Percentiles rank a stretch among this genome's conserved stretches.
phyloP scores from a whole-genome alignment of 805 yeast genomes.

The Saturnispora diversa region DNA sequence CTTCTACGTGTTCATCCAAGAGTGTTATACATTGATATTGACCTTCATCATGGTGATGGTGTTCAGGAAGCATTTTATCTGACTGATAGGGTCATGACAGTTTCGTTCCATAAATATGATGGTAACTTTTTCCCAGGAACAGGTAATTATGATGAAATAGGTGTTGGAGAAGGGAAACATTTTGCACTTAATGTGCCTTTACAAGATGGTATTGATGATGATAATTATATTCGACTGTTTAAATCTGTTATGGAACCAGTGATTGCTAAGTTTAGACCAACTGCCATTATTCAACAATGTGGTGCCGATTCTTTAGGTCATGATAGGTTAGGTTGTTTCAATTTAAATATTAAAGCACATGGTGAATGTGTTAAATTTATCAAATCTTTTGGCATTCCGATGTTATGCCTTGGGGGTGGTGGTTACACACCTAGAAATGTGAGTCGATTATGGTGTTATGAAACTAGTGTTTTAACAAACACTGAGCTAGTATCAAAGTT shows the following conservation, averaged over 20 bases:
- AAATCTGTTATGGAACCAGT: constrained; percentile 87
- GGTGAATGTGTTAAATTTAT: constrained; percentile 91
- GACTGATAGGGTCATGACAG: constrained; percentile 94
- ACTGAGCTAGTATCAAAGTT: constrained; percentile 67
- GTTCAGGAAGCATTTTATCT: constrained; percentile 95
- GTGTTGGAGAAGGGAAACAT: constrained; percentile 82
- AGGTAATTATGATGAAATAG: constrained; percentile 83
- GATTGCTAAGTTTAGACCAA: constrained; percentile 85
- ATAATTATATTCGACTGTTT: constrained; percentile 63
- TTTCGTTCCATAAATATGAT: constrained; percentile 85
- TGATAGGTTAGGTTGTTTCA: constrained; percentile 91
- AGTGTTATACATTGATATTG: constrained; percentile 88
- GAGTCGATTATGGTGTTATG: constrained; percentile 91
- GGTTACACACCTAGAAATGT: constrained; percentile 97
- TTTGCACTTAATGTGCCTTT: constrained; percentile 87
- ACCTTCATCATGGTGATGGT: constrained; percentile 96
- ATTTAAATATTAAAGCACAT: constrained; percentile 84
- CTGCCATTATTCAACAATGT: constrained; percentile 91
- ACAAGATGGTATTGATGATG: constrained; percentile 94
- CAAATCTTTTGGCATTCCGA: constrained; percentile 82
- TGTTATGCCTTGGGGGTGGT: constrained; percentile 93
- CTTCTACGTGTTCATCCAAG: constrained; percentile 83
- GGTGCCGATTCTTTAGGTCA: constrained; percentile 96
- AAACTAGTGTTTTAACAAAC: constrained; percentile 81
- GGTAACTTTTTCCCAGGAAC: constrained; percentile 98